phyloP scores from a whole-genome alignment of 305 asterid genomes.

The Fraxinus velutina region DNA sequence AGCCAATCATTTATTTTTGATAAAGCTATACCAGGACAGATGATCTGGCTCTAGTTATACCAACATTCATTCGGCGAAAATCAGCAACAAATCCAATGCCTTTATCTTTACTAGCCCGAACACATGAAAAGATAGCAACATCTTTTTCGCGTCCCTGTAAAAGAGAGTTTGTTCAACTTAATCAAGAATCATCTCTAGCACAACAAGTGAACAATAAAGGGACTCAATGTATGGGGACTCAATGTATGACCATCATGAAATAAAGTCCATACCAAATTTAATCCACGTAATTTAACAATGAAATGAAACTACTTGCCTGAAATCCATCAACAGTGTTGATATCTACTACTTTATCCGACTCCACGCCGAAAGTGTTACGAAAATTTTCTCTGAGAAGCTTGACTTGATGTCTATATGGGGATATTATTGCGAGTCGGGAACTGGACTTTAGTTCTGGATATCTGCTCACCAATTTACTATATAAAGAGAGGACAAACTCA shows the following conservation, averaged over 20 bases:
- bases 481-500: constrained; percentile 75
- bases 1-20: constrained; percentile 7
- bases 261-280: neutral
- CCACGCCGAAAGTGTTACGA: constrained; percentile 63
- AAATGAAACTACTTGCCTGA: constrained; percentile 51
- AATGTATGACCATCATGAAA: neutral
- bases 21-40: constrained; percentile 73
- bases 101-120: constrained; percentile 63
- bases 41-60: constrained; percentile 92
- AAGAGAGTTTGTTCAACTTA: constrained; percentile 15
- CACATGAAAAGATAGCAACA: constrained; percentile 95
- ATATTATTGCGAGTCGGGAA: constrained; percentile 79
- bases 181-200: constrained; percentile 7
- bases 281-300: constrained; percentile 10
- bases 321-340: constrained; percentile 96
- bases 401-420: constrained; percentile 85
- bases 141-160: constrained; percentile 94
- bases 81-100: constrained; percentile 91
- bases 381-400: constrained; percentile 71
- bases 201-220: neutral
- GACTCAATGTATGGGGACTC: neutral
- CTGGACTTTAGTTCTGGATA: constrained; percentile 88
- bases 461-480: constrained; percentile 62
- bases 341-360: constrained; percentile 77
- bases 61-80: constrained; percentile 97